Percentiles rank a stretch among this genome's conserved stretches.
Conservation (phyloP, 371 early-diverging fungal species). For the Conidiobolus incongruus region DNA sequence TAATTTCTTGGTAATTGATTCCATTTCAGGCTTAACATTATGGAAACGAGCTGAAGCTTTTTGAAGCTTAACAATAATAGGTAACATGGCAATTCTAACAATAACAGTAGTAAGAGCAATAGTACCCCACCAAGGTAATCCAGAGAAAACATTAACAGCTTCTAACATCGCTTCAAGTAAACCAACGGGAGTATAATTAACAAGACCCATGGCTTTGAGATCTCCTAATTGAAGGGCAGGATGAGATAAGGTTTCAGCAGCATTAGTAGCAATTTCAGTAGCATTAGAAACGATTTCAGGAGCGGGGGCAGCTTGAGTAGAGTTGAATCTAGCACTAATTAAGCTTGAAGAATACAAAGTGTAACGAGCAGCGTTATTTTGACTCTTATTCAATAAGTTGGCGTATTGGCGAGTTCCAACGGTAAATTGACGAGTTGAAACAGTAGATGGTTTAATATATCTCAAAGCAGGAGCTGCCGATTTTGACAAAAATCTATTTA, state of each 20-base stretch:
- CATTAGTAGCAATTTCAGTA: background rate
- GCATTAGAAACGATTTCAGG: no score
- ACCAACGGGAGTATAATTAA: slow-evolving; percentile 55
- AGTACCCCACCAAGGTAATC: slow-evolving; percentile 86
- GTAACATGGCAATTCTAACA: slow-evolving; percentile 47
- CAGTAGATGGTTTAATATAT: no score
- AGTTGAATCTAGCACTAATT: no score
- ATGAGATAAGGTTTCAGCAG: slow-evolving; percentile 15
- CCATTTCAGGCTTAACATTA: slow-evolving; percentile 53
- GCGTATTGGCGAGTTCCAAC: no score
- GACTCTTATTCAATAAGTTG: no score
- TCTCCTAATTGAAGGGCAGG: slow-evolving; percentile 55
- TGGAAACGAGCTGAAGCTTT: slow-evolving; percentile 40
- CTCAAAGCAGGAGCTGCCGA: no score
- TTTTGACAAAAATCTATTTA: no score
- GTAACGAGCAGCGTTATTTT: no score
- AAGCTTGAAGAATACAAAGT: no score
- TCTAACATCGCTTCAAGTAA: slow-evolving; percentile 50
- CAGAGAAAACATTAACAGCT: slow-evolving; percentile 49
- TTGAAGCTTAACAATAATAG: slow-evolving; percentile 52
- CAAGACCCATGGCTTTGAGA: slow-evolving; percentile 52
- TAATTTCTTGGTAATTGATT: slow-evolving; percentile 35
- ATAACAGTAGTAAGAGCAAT: slow-evolving; percentile 47
- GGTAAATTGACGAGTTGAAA: no score
- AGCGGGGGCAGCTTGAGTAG: no score